Conservation (phyloP, 1,139 yeast genomes). For the Pichia sp. region DNA sequence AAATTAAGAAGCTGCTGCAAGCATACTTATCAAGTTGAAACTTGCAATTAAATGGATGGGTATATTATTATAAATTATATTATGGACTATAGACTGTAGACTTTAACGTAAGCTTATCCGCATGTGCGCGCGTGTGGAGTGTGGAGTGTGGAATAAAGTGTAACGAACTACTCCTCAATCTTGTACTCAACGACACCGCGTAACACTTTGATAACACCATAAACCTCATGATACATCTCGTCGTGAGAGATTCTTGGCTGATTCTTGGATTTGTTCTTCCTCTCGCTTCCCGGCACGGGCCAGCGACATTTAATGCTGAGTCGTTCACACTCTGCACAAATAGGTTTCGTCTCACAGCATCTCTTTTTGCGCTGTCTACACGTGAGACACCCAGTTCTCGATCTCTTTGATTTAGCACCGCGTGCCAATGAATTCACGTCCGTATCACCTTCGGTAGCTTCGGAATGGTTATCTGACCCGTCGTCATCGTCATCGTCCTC, state of each 20-base stretch:
- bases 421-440: too few species aligned
- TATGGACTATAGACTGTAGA: too few species aligned
- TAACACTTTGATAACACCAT: constrained; percentile 53
- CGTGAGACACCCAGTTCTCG: constrained; percentile 60
- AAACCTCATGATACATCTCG: constrained; percentile 36
- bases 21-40: too few species aligned
- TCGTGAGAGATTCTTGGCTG: constrained; percentile 21
- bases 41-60: too few species aligned
- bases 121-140: not conserved
- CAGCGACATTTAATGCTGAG: constrained; percentile 47
- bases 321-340: constrained; percentile 52
- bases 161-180: constrained; percentile 17
- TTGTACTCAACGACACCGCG: constrained; percentile 50
- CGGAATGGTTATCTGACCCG: not conserved
- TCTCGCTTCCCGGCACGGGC: constrained; percentile 45
- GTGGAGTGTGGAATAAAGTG: too few species aligned
- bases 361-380: constrained; percentile 68
- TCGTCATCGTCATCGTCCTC: not conserved
- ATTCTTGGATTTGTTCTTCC: constrained; percentile 31
- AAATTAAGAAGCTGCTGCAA: too few species aligned
- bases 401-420: constrained; percentile 28
- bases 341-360: constrained; percentile 59
- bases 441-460: not conserved
- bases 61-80: too few species aligned
- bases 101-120: too few species aligned